Conservation (phyloP, 306 rosid genomes). For the Acmispon strigosus region DNA sequence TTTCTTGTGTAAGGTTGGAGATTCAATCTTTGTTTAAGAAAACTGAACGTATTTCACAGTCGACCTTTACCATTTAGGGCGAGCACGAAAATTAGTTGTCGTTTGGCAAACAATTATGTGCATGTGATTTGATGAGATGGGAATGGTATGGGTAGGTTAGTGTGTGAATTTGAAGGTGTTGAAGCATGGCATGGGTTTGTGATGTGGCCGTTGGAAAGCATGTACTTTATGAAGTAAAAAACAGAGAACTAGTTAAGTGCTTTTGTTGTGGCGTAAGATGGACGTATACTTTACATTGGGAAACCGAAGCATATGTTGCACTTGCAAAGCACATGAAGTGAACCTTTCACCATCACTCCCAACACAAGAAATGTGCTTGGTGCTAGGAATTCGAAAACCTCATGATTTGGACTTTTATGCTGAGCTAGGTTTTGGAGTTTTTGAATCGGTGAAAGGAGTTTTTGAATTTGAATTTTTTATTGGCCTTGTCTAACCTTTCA, state of each 20-base stretch:
- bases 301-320: constrained; percentile 8
- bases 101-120: no score
- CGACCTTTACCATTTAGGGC: no score
- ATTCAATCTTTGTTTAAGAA: no score
- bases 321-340: background rate
- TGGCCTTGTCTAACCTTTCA: background rate
- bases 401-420: constrained; percentile 20
- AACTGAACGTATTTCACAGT: no score
- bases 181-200: background rate
- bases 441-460: background rate
- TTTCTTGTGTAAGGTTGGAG: background rate
- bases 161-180: constrained; percentile 23
- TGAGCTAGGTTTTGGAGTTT: constrained; percentile 11
- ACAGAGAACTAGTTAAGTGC: background rate
- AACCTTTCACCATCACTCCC: constrained; percentile 20
- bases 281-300: constrained; percentile 15
- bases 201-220: constrained; percentile 45
- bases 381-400: constrained; percentile 4
- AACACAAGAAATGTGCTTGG: constrained; percentile 4
- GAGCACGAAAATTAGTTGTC: no score
- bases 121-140: background rate
- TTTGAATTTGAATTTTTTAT: background rate
- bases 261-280: constrained; percentile 16
- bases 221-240: constrained; percentile 20
- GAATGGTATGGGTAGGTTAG: background rate